Conservation (phyloP, 1,284 basidiomycete genomes). For the Volvariella volvacea region DNA sequence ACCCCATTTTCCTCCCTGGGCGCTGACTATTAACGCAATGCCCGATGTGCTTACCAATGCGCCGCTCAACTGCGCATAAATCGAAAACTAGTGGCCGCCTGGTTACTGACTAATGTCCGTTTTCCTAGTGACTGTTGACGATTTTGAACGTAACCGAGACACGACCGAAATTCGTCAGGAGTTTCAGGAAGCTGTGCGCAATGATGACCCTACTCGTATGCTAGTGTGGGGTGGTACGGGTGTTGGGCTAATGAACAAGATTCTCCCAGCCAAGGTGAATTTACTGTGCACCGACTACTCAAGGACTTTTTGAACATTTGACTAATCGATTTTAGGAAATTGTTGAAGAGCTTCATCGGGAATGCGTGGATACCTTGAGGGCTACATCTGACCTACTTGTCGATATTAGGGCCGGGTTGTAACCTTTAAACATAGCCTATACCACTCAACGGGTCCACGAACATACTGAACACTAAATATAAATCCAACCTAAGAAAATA, state of each 20-base stretch:
- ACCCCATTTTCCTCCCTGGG: no score
- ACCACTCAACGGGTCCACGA: no score
- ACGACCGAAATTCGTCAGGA: constrained; percentile 35
- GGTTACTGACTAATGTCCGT: not conserved
- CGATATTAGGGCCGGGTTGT: no score
- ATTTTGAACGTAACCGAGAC: constrained; percentile 46
- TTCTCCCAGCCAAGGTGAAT: constrained; percentile 50
- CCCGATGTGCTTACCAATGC: no score
- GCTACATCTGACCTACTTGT: constrained; percentile 5
- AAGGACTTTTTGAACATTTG: constrained; percentile 4
- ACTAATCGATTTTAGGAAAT: constrained; percentile 31
- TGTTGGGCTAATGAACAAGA: constrained; percentile 49
- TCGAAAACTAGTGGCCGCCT: not conserved
- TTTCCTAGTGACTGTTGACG: constrained; percentile 42
- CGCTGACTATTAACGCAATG: no score
- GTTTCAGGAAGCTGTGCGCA: constrained; percentile 35
- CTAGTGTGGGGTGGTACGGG: constrained; percentile 69
- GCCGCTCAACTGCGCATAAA: no score
- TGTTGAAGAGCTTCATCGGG: constrained; percentile 40
- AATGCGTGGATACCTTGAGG: constrained; percentile 30
- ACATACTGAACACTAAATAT: no score
- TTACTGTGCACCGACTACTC: not conserved
- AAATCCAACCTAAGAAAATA: no score
- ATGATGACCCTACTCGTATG: constrained; percentile 41
- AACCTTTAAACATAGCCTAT: no score